A percentile compares a stretch with the other conserved stretches of the same genome.
Conservation (phyloP, 176 grass and related monocot genomes). For the Raddia guianensis region DNA sequence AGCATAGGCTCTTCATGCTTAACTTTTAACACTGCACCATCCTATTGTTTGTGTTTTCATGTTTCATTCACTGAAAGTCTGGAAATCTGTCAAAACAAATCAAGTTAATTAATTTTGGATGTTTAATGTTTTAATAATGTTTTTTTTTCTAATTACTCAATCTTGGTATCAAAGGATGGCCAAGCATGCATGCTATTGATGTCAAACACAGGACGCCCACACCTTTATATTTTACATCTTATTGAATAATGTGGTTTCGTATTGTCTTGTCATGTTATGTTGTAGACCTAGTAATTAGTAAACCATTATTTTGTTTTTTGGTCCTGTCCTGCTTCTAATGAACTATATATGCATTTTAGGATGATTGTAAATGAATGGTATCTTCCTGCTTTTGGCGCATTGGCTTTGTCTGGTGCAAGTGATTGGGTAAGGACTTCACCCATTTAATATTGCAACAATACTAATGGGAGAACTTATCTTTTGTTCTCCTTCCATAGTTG, state of each 20-base stretch:
- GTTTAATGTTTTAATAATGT: slow-evolving; percentile 12
- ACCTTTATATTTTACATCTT: slow-evolving; percentile 13
- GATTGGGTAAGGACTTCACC: slow-evolving; percentile 74
- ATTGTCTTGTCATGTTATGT: slow-evolving; percentile 21
- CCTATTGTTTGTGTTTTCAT: not conserved
- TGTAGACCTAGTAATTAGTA: not conserved
- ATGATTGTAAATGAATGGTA: slow-evolving; percentile 93
- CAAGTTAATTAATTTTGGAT: slow-evolving; percentile 34
- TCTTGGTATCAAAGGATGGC: not conserved
- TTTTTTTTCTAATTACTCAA: slow-evolving; percentile 9
- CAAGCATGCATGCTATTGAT: not conserved
- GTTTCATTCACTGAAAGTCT: not conserved
- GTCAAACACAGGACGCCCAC: not conserved
- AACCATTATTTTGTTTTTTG: slow-evolving; percentile 13
- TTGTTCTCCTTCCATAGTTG: slow-evolving; percentile 59
- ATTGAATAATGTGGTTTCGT: not conserved
- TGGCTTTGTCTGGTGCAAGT: slow-evolving; percentile 81
- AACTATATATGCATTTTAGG: slow-evolving; percentile 48
- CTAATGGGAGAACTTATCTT: slow-evolving; percentile 24
- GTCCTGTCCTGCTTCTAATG: slow-evolving; percentile 26
- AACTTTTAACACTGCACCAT: not conserved
- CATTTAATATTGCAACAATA: slow-evolving; percentile 25
- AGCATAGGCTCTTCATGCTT: slow-evolving; percentile 10
- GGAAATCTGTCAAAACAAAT: slow-evolving; percentile 7
- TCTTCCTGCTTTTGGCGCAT: slow-evolving; percentile 80